Conservation (phyloP, 768 basidiomycete genomes). For the Chlorophyllum brunneum region DNA sequence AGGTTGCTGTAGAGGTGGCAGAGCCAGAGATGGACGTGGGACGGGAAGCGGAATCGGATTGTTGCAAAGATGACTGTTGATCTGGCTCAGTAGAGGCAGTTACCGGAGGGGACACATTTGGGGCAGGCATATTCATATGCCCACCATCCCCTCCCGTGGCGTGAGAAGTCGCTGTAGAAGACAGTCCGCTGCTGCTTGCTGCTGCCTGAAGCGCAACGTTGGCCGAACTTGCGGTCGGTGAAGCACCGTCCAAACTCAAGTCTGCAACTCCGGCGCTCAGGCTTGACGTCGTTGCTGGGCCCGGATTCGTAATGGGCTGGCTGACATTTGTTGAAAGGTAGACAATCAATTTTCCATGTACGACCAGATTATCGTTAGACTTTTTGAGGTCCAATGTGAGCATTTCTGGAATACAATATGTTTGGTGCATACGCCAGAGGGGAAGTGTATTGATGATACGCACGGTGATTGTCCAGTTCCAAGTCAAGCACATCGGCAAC, state of each 20-base stretch:
- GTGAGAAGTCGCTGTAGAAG: slow-evolving; percentile 67
- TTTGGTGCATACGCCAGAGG: neutral
- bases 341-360: slow-evolving; percentile 96
- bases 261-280: slow-evolving; percentile 56
- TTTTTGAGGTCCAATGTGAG: slow-evolving; percentile 95
- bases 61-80: slow-evolving; percentile 18
- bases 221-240: slow-evolving; percentile 56
- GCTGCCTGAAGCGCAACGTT: slow-evolving; percentile 40
- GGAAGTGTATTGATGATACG: slow-evolving; percentile 22
- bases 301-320: slow-evolving; percentile 81
- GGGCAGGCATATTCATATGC: slow-evolving; percentile 38
- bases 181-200: slow-evolving; percentile 41
- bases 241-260: slow-evolving; percentile 51
- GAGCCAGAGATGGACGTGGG: slow-evolving; percentile 17
- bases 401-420: slow-evolving; percentile 62
- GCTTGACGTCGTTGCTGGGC: slow-evolving; percentile 67
- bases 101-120: slow-evolving; percentile 24
- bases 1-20: slow-evolving; percentile 21
- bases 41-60: slow-evolving; percentile 13
- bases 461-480: slow-evolving; percentile 91
- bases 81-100: slow-evolving; percentile 21
- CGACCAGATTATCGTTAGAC: slow-evolving; percentile 97
- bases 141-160: slow-evolving; percentile 44
- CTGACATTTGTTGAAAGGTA: slow-evolving; percentile 91
- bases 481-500: slow-evolving; percentile 90